Conservation (phyloP, 176 grass and related monocot genomes). For the Zea luxurians region DNA sequence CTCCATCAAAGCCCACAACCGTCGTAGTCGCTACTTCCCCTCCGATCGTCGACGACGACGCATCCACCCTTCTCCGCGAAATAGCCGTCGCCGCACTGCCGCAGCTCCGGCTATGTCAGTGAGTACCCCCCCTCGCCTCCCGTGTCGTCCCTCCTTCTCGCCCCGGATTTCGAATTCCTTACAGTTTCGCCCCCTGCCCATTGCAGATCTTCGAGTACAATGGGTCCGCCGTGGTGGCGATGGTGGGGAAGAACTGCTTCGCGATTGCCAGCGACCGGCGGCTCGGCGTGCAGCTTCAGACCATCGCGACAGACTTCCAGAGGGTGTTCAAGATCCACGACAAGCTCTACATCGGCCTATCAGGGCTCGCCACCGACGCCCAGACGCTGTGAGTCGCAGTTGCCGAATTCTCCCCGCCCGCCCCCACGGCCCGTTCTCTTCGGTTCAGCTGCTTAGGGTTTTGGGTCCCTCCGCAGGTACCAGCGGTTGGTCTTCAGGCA, state of each 20-base stretch:
- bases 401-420: neutral
- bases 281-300: constrained; percentile 94
- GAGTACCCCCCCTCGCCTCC: neutral
- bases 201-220: constrained; percentile 98
- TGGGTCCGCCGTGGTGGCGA: constrained; percentile 88
- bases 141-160: neutral
- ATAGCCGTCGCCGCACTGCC: neutral
- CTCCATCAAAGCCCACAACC: constrained; percentile 15
- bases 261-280: constrained; percentile 91
- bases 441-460: constrained; percentile 28
- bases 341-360: constrained; percentile 91
- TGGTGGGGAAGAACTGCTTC: constrained; percentile 99
- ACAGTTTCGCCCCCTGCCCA: neutral
- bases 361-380: constrained; percentile 82
- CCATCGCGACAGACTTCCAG: constrained; percentile 91
- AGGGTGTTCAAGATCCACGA: constrained; percentile 91
- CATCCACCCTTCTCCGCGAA: neutral
- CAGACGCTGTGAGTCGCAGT: constrained; percentile 70
- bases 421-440: neutral
- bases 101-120: constrained; percentile 51
- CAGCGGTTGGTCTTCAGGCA: constrained; percentile 89
- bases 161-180: constrained; percentile 15
- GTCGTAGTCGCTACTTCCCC: neutral
- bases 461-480: constrained; percentile 45
- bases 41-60: neutral